These are phyloP conservation scores for Hansenula lynferdii DNA, from an alignment of 1,139 yeast species.

Conservation along the genomic window DNA sequence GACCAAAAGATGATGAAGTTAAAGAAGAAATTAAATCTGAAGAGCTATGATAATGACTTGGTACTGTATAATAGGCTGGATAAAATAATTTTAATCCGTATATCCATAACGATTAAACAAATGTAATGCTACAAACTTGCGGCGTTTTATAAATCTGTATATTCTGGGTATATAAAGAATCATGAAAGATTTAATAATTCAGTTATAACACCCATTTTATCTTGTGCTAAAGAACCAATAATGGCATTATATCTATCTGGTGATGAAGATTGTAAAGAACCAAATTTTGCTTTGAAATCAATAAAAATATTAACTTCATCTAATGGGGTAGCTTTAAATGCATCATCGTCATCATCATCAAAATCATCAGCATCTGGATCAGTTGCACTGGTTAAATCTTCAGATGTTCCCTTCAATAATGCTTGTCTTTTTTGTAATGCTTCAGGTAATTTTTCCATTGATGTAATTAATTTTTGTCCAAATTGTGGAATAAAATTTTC, in stretches of 20 bases:
- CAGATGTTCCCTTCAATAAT: conserved; percentile 39
- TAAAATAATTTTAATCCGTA: too few species aligned
- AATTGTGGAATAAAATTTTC: conserved; percentile 28
- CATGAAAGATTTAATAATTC: too few species aligned
- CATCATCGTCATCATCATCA: conserved; percentile 47
- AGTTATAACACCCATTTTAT: conserved; percentile 25
- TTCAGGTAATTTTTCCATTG: conserved; percentile 59
- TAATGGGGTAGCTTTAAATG: conserved; percentile 70
- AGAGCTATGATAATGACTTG: neutral
- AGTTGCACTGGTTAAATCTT: neutral
- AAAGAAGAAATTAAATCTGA: conserved; percentile 29
- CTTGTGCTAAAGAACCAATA: conserved; percentile 24
- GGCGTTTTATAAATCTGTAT: too few species aligned
- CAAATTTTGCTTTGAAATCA: conserved; percentile 39
- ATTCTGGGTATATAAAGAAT: too few species aligned
- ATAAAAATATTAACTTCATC: conserved; percentile 64
- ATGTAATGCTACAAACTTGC: too few species aligned
- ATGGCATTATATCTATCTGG: conserved; percentile 30
- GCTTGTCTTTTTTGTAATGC: conserved; percentile 66
- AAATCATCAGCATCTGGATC: conserved; percentile 33
- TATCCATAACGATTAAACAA: too few species aligned
- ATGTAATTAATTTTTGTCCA: conserved; percentile 40
- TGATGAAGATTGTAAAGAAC: conserved; percentile 25
- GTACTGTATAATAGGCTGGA: too few species aligned
- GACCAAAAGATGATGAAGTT: conserved; percentile 26